These are phyloP conservation scores for Chionographis japonica DNA, from an alignment of 106 monocot genomes.

Conservation along the genomic window DNA sequence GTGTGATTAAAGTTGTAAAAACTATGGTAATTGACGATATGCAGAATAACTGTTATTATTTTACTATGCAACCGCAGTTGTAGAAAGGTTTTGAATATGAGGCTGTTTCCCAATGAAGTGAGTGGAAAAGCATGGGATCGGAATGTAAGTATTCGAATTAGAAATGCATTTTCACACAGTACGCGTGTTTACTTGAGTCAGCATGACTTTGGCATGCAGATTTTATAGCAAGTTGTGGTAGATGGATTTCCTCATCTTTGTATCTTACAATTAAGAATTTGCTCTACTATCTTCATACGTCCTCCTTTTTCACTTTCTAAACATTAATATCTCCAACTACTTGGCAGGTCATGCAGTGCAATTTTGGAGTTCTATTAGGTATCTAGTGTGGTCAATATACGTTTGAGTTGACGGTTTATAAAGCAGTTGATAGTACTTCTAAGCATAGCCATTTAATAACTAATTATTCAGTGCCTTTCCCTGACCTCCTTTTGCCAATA, in stretches of 20 bases:
- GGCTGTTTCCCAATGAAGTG: conserved; percentile 75
- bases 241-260: neutral
- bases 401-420: neutral
- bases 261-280: neutral
- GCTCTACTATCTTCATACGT: neutral
- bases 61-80: conserved; percentile 42
- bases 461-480: neutral
- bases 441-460: neutral
- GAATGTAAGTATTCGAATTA: conserved; percentile 43
- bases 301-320: neutral
- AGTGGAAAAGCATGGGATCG: conserved; percentile 88
- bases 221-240: neutral
- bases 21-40: too few species aligned
- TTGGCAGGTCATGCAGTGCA: conserved; percentile 77
- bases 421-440: neutral
- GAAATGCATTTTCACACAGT: neutral
- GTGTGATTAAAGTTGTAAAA: neutral
- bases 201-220: neutral
- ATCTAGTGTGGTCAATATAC: neutral
- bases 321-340: neutral
- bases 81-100: conserved; percentile 92
- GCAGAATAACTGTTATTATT: neutral
- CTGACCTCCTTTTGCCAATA: conserved; percentile 7
- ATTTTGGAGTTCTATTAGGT: conserved; percentile 79
- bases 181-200: neutral